Percentiles rank a stretch among this genome's conserved stretches.
These are phyloP conservation scores for Amorphotheca resinae DNA, from an alignment of 495 filamentous ascomycete species.

Conservation along the genomic window DNA sequence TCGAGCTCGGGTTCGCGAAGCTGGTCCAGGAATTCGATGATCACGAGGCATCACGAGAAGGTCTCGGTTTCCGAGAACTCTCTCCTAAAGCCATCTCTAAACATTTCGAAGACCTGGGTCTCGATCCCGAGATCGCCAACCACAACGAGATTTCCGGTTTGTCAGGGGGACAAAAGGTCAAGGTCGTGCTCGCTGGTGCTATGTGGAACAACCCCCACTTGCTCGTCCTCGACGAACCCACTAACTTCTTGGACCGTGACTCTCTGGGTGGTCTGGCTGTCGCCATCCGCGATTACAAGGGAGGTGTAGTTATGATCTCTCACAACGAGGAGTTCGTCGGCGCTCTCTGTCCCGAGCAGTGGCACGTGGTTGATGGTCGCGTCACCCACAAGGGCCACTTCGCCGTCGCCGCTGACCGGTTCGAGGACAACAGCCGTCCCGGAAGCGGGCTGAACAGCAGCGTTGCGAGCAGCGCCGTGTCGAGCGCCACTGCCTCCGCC, in stretches of 20 bases:
- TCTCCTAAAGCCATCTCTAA: conserved; percentile 89
- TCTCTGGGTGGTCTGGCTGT: conserved; percentile 90
- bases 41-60: conserved; percentile 93
- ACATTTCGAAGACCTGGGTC: conserved; percentile 93
- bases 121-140: conserved; percentile 95
- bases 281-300: conserved; percentile 94
- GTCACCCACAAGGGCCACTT: conserved; percentile 70
- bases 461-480: conserved; percentile 42
- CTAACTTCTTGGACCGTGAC: conserved; percentile 98
- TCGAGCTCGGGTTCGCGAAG: conserved; percentile 78
- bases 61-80: conserved; percentile 86
- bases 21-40: conserved; percentile 96
- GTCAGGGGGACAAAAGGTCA: conserved; percentile 98
- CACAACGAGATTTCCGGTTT: conserved; percentile 97
- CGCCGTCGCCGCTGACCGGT: conserved; percentile 62
- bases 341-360: conserved; percentile 86
- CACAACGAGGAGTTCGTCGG: conserved; percentile 99
- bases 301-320: conserved; percentile 97
- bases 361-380: conserved; percentile 80
- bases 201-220: conserved; percentile 99
- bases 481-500: conserved; percentile 50
- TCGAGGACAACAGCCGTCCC: conserved; percentile 65
- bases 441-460: conserved; percentile 33
- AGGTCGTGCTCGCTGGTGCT: conserved; percentile 93
- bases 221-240: conserved; percentile 94